These are phyloP conservation scores for Trichomonascaceae sp. DNA, from an alignment of 1,139 yeast species.

Conservation along the genomic window DNA sequence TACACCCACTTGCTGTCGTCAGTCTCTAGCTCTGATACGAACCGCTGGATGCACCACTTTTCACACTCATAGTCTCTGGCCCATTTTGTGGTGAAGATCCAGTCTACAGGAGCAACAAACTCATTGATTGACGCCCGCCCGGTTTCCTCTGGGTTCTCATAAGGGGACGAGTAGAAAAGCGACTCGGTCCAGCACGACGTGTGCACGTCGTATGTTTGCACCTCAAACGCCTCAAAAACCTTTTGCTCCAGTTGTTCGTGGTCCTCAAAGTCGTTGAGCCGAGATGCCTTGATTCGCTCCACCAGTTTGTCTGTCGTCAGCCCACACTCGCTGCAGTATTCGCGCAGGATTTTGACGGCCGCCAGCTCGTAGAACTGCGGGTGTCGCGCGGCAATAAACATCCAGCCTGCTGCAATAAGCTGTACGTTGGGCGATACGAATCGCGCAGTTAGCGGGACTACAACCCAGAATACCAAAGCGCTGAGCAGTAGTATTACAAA, in stretches of 20 bases:
- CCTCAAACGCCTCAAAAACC: slow-evolving; percentile 56
- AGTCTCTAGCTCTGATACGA: slow-evolving; percentile 11
- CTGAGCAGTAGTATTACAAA: slow-evolving; percentile 27
- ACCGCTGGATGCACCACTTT: slow-evolving; percentile 13
- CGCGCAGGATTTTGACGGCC: not conserved
- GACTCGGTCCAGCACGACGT: slow-evolving; percentile 45
- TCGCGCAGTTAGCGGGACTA: slow-evolving; percentile 28
- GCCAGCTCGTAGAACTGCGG: slow-evolving; percentile 25
- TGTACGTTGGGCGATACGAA: slow-evolving; percentile 24
- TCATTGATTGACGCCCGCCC: slow-evolving; percentile 8
- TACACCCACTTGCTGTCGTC: slow-evolving; percentile 23
- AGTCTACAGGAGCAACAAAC: slow-evolving; percentile 17
- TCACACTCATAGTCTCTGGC: slow-evolving; percentile 16
- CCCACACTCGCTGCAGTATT: not conserved
- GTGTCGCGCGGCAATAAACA: slow-evolving; percentile 34
- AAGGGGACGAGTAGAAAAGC: slow-evolving; percentile 9
- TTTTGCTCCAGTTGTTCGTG: slow-evolving; percentile 22
- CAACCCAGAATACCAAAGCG: slow-evolving; percentile 14
- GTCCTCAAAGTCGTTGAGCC: slow-evolving; percentile 18
- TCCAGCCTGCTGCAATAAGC: slow-evolving; percentile 39
- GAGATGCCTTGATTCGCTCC: too few species aligned
- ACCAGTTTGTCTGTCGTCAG: not conserved
- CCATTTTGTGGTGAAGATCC: slow-evolving; percentile 19
- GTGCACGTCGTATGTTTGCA: slow-evolving; percentile 42
- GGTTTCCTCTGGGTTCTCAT: slow-evolving; percentile 1